phyloP scores from a whole-genome alignment of 805 yeast species.

The Brettanomyces sp. region DNA sequence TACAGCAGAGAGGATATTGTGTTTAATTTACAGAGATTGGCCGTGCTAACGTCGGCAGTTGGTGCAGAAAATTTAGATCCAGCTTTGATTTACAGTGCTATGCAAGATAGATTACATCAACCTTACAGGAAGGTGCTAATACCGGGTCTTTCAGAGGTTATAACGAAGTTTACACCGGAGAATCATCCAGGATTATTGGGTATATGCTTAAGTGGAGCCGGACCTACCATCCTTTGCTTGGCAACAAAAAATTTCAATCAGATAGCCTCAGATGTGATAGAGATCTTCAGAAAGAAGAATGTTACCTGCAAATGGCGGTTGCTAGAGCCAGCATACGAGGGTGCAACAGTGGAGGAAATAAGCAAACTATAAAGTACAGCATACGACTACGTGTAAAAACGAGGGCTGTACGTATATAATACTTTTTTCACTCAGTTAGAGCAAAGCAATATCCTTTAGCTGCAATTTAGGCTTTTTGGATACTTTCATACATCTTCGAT shows the following conservation, averaged over 20 bases:
- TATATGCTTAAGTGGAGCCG: slow-evolving; percentile 94
- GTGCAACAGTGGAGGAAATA: slow-evolving; percentile 51
- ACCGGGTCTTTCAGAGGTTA: slow-evolving; percentile 82
- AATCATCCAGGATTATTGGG: slow-evolving; percentile 83
- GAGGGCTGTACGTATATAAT: no score
- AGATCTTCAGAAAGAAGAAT: slow-evolving; percentile 51
- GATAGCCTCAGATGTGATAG: slow-evolving; percentile 70
- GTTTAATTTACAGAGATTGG: slow-evolving; percentile 87
- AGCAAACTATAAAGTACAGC: slow-evolving; percentile 13
- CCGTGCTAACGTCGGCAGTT: slow-evolving; percentile 86
- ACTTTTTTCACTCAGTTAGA: no score
- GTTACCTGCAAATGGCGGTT: slow-evolving; percentile 78
- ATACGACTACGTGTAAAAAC: background rate
- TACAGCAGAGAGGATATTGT: slow-evolving; percentile 77
- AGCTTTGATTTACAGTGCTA: slow-evolving; percentile 78
- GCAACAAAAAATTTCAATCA: slow-evolving; percentile 83
- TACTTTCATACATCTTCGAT: background rate
- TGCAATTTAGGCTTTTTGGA: no score
- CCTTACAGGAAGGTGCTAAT: slow-evolving; percentile 90
- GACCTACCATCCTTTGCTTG: slow-evolving; percentile 90
- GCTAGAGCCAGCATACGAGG: slow-evolving; percentile 80
- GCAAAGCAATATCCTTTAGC: no score
- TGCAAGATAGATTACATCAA: slow-evolving; percentile 96
- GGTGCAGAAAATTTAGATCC: slow-evolving; percentile 73
- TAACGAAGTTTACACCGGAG: slow-evolving; percentile 70